phyloP scores from a whole-genome alignment of 2,329 filamentous ascomycete genomes.

The Trichoderma sp. region DNA sequence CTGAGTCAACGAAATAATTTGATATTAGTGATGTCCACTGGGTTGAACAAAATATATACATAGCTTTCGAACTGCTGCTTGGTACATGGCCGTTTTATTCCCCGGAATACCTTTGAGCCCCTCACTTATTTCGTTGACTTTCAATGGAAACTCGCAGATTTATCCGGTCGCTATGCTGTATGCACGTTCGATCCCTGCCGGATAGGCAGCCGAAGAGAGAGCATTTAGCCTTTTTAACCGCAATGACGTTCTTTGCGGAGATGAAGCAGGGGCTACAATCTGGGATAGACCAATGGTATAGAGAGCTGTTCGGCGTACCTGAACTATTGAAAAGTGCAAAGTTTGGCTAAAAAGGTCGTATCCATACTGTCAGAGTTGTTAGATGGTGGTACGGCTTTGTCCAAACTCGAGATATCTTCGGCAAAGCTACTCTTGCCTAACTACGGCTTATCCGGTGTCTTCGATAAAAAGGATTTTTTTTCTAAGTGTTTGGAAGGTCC shows the following conservation, averaged over 20 bases:
- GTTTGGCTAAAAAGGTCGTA: neutral
- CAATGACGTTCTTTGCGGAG: constrained; percentile 10
- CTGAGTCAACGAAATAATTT: no score
- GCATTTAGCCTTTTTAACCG: constrained; percentile 25
- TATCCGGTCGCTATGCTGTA: constrained; percentile 10
- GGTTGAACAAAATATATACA: neutral
- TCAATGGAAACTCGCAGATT: neutral
- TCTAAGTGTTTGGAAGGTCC: neutral
- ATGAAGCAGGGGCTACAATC: neutral
- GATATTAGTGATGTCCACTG: neutral
- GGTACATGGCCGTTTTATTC: neutral
- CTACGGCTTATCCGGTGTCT: neutral
- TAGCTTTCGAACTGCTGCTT: neutral
- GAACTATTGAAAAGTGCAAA: neutral
- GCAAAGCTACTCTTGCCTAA: neutral
- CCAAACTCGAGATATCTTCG: neutral
- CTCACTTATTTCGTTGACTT: neutral
- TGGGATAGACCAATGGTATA: neutral
- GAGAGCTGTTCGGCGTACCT: neutral
- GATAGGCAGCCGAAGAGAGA: neutral
- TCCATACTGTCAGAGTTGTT: neutral
- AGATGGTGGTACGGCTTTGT: neutral
- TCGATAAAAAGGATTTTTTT: neutral
- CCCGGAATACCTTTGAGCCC: neutral
- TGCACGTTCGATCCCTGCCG: neutral